phyloP scores from a whole-genome alignment of 306 rosid species.

The Abrus precatorius region DNA sequence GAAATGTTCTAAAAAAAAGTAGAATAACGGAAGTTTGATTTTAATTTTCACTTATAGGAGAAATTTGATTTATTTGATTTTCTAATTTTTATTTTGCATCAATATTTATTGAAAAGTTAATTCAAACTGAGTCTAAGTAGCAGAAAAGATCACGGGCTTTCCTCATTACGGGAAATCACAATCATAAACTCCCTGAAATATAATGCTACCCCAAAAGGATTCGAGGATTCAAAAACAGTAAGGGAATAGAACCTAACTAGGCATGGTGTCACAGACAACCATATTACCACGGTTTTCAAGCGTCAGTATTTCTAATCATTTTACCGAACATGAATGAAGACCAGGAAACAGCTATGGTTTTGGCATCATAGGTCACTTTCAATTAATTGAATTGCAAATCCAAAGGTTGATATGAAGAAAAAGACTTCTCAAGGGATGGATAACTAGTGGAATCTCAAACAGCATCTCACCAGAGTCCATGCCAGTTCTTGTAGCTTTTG shows the following conservation, averaged over 20 bases:
- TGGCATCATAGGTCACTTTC: conserved; percentile 25
- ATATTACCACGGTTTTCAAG: conserved; percentile 24
- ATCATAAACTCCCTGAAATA: neutral
- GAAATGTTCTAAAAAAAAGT: too few relatives aligned
- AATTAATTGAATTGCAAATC: conserved; percentile 7
- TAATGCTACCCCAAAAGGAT: neutral
- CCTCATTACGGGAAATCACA: neutral
- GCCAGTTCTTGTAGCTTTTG: neutral
- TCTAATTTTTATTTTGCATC: too few relatives aligned
- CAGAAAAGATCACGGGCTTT: neutral
- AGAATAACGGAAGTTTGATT: too few relatives aligned
- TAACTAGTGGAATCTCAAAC: conserved; percentile 16
- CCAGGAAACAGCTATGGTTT: conserved; percentile 3
- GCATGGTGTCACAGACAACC: neutral
- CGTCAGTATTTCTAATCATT: neutral
- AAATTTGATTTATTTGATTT: too few relatives aligned
- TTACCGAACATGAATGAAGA: conserved; percentile 7
- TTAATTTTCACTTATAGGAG: too few relatives aligned
- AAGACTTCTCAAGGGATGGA: conserved; percentile 41
- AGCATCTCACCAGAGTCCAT: conserved; percentile 33
- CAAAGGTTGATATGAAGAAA: conserved; percentile 27
- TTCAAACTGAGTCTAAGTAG: too few relatives aligned
- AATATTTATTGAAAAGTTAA: too few relatives aligned
- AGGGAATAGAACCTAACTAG: neutral
- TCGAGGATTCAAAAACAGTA: neutral